A percentile compares a stretch with the other conserved stretches of the same genome.
Conservation (phyloP, 2,329 filamentous ascomycete species). For the Stagonosporopsis vannaccii region DNA sequence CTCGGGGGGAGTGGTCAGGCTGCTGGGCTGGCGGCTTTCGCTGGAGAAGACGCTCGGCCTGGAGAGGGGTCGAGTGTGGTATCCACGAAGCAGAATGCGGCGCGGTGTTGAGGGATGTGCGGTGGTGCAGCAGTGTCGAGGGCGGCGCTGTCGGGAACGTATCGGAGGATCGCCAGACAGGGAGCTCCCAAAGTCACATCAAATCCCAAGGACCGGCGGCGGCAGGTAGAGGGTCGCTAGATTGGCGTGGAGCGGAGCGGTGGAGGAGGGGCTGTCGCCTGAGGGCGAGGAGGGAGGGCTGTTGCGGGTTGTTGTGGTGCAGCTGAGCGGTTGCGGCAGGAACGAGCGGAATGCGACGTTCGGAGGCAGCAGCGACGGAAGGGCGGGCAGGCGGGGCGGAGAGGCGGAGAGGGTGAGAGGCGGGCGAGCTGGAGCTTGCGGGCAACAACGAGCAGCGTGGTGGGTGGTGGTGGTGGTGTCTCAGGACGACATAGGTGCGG, state of each 20-base stretch:
- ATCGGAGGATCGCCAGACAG: slow-evolving; percentile 38
- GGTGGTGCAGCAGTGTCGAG: slow-evolving; percentile 27
- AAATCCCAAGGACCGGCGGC: slow-evolving; percentile 40
- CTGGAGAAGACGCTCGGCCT: slow-evolving; percentile 31
- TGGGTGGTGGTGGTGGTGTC: slow-evolving; percentile 24
- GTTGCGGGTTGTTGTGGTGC: slow-evolving; percentile 25
- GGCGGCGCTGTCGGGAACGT: slow-evolving; percentile 29
- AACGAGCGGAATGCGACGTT: slow-evolving; percentile 36
- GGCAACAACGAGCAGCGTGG: slow-evolving; percentile 32
- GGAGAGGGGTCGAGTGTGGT: slow-evolving; percentile 36
- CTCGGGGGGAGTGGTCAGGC: slow-evolving; percentile 22
- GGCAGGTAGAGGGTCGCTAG: slow-evolving; percentile 40
- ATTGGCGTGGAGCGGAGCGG: slow-evolving; percentile 39
- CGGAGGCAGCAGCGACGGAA: slow-evolving; percentile 21
- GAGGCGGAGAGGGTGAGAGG: slow-evolving; percentile 23
- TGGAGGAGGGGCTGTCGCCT: slow-evolving; percentile 25
- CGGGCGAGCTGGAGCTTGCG: slow-evolving; percentile 35
- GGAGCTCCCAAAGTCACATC: slow-evolving; percentile 41
- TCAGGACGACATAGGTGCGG: slow-evolving; percentile 40
- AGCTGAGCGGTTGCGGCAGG: slow-evolving; percentile 38
- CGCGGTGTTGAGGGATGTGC: slow-evolving; percentile 25
- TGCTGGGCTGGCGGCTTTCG: slow-evolving; percentile 39
- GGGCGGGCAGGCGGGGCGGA: slow-evolving; percentile 15
- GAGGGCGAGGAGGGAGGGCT: slow-evolving; percentile 30
- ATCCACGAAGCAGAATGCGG: slow-evolving; percentile 29